Evolutionary conservation across 2,329 filamentous ascomycete genomes (phyloP).

Genomic region (Plectosphaerella plurivora): DNA sequence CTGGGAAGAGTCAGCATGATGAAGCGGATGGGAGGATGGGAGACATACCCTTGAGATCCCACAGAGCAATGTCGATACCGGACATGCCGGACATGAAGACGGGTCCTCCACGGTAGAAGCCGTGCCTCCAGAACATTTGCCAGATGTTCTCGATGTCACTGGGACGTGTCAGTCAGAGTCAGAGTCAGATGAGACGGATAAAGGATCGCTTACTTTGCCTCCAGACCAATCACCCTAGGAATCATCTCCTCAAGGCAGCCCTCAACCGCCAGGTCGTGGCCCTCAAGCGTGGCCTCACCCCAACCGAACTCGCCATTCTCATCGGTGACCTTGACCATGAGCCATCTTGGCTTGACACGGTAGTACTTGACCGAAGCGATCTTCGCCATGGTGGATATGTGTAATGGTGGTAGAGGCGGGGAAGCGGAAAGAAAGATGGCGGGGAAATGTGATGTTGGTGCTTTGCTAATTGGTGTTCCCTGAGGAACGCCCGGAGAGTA

Average conservation of each 20-base stretch:
- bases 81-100: constrained; percentile 70
- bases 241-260: constrained; percentile 59
- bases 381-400: constrained; percentile 18
- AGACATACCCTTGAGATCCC: constrained; percentile 56
- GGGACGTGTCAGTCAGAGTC: neutral
- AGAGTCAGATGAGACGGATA: neutral
- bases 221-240: constrained; percentile 51
- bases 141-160: constrained; percentile 69
- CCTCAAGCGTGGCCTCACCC: constrained; percentile 64
- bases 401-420: neutral
- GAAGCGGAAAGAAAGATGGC: no score
- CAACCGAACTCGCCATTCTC: constrained; percentile 54
- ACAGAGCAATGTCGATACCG: constrained; percentile 66
- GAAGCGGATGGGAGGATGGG: constrained; percentile 6
- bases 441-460: no score
- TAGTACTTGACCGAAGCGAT: constrained; percentile 63
- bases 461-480: no score
- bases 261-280: constrained; percentile 62
- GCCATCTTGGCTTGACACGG: constrained; percentile 61
- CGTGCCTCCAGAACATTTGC: constrained; percentile 60
- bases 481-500: no score
- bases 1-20: neutral
- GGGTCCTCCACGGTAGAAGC: constrained; percentile 66
- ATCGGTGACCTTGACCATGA: constrained; percentile 65
- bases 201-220: constrained; percentile 50